A percentile compares a stretch with the other conserved stretches of the same genome.
phyloP scores from a whole-genome alignment of 2,329 filamentous ascomycete species.

The Gnomoniopsis sp. region DNA sequence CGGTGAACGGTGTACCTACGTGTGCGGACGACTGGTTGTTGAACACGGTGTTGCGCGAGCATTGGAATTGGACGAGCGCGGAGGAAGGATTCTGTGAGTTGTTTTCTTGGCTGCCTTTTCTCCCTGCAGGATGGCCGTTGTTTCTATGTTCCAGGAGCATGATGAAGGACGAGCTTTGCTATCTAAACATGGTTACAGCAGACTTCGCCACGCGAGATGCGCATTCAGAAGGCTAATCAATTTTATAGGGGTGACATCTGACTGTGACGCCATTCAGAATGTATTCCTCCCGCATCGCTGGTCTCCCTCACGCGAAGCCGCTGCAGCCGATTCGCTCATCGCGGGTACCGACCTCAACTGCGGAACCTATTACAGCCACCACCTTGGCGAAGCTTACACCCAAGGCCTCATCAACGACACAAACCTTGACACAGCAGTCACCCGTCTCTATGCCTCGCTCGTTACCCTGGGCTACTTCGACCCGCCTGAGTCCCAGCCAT shows the following conservation, averaged over 20 bases:
- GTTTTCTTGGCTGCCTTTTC: too few relatives aligned
- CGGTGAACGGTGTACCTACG: conserved; percentile 62
- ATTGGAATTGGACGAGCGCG: conserved; percentile 60
- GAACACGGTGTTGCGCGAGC: conserved; percentile 57
- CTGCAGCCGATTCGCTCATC: conserved; percentile 43
- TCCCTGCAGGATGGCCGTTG: neutral
- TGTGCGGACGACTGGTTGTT: conserved; percentile 61
- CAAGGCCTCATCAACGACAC: conserved; percentile 40
- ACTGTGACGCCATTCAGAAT: conserved; percentile 62
- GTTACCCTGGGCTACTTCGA: conserved; percentile 58
- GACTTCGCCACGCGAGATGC: too few relatives aligned
- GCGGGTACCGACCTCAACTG: conserved; percentile 54
- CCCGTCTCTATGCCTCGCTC: conserved; percentile 51
- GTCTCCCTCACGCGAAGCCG: conserved; percentile 36
- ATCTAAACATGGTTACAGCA: too few relatives aligned
- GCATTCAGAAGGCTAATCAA: conserved; percentile 25
- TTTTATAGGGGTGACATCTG: conserved; percentile 49
- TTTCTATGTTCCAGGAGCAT: too few relatives aligned
- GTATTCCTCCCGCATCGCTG: conserved; percentile 38
- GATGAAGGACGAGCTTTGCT: neutral
- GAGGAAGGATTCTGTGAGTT: conserved; percentile 36
- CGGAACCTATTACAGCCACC: conserved; percentile 24
- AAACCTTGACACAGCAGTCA: conserved; percentile 45
- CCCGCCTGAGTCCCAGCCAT: conserved; percentile 37
- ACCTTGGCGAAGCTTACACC: conserved; percentile 23